Percentiles rank a stretch among this genome's conserved stretches.
Evolutionary conservation across 1,284 basidiomycete genomes (phyloP).

Genomic region (Irpex sp.): DNA sequence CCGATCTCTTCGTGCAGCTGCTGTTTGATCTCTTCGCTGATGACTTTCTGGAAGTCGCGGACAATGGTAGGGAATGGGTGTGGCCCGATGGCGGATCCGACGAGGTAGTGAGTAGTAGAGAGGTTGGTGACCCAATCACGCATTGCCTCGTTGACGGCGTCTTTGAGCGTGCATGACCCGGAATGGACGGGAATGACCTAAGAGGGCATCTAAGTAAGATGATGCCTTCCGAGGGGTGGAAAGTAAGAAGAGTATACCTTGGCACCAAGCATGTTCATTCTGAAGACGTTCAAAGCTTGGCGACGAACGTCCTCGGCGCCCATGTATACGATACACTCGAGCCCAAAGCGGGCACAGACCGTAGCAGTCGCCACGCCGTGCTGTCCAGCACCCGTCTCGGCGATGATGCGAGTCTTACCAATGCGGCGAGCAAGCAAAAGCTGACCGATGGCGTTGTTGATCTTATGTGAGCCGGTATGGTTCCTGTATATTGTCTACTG

Average conservation of each 20-base stretch:
- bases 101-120: slow-evolving; percentile 90
- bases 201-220: slow-evolving; percentile 7
- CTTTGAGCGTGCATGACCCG: slow-evolving; percentile 94
- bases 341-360: slow-evolving; percentile 93
- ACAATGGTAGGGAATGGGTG: slow-evolving; percentile 99
- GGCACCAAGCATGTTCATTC: slow-evolving; percentile 96
- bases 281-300: slow-evolving; percentile 96
- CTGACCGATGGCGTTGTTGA: slow-evolving; percentile 95
- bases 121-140: slow-evolving; percentile 99
- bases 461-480: slow-evolving; percentile 97
- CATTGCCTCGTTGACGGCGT: slow-evolving; percentile 96
- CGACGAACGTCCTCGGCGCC: slow-evolving; percentile 97
- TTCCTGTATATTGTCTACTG: slow-evolving; percentile 47
- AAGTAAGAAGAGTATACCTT: slow-evolving; percentile 34
- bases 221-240: background rate
- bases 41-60: slow-evolving; percentile 96
- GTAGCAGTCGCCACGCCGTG: slow-evolving; percentile 99
- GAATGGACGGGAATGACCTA: slow-evolving; percentile 93
- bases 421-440: slow-evolving; percentile 90
- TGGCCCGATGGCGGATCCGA: slow-evolving; percentile 96
- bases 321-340: slow-evolving; percentile 98
- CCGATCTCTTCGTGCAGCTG: slow-evolving; percentile 76
- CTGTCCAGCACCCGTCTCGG: slow-evolving; percentile 98
- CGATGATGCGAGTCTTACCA: slow-evolving; percentile 96
- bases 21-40: slow-evolving; percentile 91